Base-by-base conservation (phyloP, 2,329 filamentous ascomycete species). In the Calonectria hongkongensis region DNA sequence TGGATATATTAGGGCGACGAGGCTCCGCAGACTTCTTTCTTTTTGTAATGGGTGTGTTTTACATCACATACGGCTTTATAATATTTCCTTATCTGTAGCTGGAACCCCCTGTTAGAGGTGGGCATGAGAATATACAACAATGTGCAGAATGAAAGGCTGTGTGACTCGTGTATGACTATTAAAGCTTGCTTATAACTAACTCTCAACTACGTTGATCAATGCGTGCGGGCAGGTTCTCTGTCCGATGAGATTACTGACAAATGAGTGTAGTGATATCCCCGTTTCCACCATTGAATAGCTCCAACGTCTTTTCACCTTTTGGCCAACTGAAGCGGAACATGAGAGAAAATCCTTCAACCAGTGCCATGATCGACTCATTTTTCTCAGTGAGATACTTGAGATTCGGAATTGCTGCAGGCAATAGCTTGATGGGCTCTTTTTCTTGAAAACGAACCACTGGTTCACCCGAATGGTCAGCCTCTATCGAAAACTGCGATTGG, bases 21-120 rank as follows among this genome's bases (percentile, higher is more conserved):
- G 36, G 13, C 16, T 60, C 41, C 7, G 39, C 54, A 60, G 4
- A 36, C 2, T 41, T 10, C 9, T 60, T 41, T 39, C 10, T 25
- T 54, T 54, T 54, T 60, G 33, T 60, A 41, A 27, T 39, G 12
- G 21, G 33, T 27, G n/a, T 41, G 54, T 41, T 25, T 25, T 36
- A 27, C 33, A 60, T 27, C 33, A 41, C n/a, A 60, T 60, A 60
- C 21, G n/a, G 15, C 54, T 28, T 60, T 60, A 16, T 60, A 60
- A 60, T 60, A 41, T 60, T 60, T 60, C 54, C 54, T 60, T 60
- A 27, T 60, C 33, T 60, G 33, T 41, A 60, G 54, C 36, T 27
- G 54, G 41, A 60, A 41, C 15, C 33, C 54, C 12, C 4, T 41
- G 13, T 18, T 60, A 18, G 39, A 36, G 25, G 39, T 16, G 54